phyloP scores from a whole-genome alignment of 495 filamentous ascomycete genomes.

The Platismatia glauca region DNA sequence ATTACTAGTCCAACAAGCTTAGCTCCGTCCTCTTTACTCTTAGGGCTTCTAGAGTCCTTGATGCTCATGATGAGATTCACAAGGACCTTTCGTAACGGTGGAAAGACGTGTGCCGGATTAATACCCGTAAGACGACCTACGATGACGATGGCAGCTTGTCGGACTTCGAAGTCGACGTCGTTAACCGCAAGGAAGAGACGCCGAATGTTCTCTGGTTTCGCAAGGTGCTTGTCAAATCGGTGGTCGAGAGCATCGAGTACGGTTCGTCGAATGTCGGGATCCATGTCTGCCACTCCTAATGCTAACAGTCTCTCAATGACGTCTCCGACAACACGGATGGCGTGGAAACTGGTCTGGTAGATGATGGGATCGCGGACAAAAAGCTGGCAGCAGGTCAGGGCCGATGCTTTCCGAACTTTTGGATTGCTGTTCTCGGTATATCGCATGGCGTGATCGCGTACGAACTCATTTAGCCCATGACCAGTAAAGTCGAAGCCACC shows the following conservation, averaged over 20 bases:
- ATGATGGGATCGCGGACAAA: constrained; percentile 95
- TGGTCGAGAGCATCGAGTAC: constrained; percentile 83
- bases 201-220: constrained; percentile 90
- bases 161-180: constrained; percentile 82
- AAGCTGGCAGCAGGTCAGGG: constrained; percentile 93
- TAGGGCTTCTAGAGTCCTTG: constrained; percentile 85
- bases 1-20: constrained; percentile 87
- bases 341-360: constrained; percentile 92
- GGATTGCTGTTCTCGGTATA: constrained; percentile 94
- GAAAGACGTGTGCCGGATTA: constrained; percentile 96
- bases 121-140: constrained; percentile 84
- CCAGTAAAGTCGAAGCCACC: constrained; percentile 94
- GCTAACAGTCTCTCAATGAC: constrained; percentile 94
- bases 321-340: constrained; percentile 91
- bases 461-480: constrained; percentile 93
- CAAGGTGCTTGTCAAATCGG: constrained; percentile 89
- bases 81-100: constrained; percentile 82
- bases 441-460: constrained; percentile 94
- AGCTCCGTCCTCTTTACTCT: constrained; percentile 92
- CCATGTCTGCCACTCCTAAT: constrained; percentile 84
- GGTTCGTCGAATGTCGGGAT: constrained; percentile 77
- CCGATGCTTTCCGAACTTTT: constrained; percentile 87
- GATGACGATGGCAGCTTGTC: constrained; percentile 90
- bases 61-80: constrained; percentile 94
- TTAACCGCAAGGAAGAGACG: constrained; percentile 95